phyloP scores from a whole-genome alignment of 306 rosid species.

The Cicer cuneatum region DNA sequence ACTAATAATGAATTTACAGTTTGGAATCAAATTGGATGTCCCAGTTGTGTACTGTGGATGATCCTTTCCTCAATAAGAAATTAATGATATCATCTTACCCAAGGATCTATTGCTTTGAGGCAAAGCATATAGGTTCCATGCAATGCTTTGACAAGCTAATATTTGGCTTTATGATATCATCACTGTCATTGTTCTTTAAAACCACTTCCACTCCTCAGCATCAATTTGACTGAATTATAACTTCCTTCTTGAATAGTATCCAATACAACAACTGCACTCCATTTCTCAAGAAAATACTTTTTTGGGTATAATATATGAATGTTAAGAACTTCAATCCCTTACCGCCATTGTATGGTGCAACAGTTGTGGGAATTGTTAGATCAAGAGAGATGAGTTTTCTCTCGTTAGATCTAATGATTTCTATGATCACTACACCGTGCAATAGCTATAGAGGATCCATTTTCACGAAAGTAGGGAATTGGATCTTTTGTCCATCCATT shows the following conservation, averaged over 20 bases:
- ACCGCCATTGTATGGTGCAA: no score
- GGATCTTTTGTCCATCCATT: background rate
- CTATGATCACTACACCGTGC: no score
- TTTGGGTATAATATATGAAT: background rate
- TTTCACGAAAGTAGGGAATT: background rate
- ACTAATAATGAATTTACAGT: slow-evolving; percentile 45
- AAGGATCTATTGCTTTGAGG: background rate
- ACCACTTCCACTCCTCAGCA: background rate
- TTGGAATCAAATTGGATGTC: slow-evolving; percentile 33
- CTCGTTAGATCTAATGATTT: no score
- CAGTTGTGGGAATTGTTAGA: no score
- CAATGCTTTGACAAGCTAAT: background rate
- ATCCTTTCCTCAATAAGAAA: background rate
- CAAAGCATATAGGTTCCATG: no score
- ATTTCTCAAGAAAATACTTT: background rate
- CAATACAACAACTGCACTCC: background rate
- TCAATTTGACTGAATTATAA: background rate
- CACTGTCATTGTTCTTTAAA: background rate
- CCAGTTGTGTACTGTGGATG: slow-evolving; percentile 39
- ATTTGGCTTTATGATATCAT: background rate
- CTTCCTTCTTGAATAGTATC: background rate
- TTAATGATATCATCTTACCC: background rate
- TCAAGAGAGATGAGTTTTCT: no score
- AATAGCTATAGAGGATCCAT: no score
- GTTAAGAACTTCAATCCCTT: no score